Conservation (phyloP, 2,329 filamentous ascomycete genomes). For the Truncatella angustata region DNA sequence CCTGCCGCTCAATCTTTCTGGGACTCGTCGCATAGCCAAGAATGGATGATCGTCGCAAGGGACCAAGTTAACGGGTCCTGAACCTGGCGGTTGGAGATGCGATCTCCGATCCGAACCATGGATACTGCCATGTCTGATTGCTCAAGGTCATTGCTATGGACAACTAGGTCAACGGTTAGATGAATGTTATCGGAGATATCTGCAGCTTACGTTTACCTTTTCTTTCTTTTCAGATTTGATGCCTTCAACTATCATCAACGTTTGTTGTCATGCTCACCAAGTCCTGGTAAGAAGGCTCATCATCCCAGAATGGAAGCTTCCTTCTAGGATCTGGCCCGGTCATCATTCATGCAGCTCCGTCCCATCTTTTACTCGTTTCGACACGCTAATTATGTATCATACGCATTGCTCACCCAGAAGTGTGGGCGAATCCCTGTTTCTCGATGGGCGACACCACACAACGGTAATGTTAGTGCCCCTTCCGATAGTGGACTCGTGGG, state of each 20-base stretch:
- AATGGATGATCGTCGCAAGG: slow-evolving; percentile 4
- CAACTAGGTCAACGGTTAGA: not conserved
- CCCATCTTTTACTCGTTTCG: not conserved
- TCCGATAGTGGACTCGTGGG: not conserved
- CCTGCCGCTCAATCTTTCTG: not conserved
- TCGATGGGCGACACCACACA: not conserved
- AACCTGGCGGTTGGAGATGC: not conserved
- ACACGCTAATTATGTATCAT: not conserved
- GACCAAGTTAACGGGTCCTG: not conserved
- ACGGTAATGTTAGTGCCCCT: not conserved
- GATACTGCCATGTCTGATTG: not conserved
- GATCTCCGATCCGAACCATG: not conserved
- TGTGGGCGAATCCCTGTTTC: not conserved
- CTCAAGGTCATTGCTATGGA: not conserved
- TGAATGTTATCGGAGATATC: too few relatives aligned
- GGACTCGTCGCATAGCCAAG: slow-evolving; percentile 3
- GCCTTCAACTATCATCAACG: not conserved
- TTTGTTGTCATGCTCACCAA: not conserved
- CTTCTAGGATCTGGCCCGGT: slow-evolving; percentile 1
- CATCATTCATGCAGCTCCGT: slow-evolving; percentile 6
- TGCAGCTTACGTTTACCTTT: too few relatives aligned
- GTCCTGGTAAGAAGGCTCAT: not conserved
- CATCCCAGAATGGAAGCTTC: not conserved
- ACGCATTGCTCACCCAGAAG: not conserved
- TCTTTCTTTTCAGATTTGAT: too few relatives aligned